A percentile compares a stretch with the other conserved stretches of the same genome.
These are phyloP conservation scores for Gymnopilus dilepis DNA, from an alignment of 768 basidiomycete species.

Conservation along the genomic window DNA sequence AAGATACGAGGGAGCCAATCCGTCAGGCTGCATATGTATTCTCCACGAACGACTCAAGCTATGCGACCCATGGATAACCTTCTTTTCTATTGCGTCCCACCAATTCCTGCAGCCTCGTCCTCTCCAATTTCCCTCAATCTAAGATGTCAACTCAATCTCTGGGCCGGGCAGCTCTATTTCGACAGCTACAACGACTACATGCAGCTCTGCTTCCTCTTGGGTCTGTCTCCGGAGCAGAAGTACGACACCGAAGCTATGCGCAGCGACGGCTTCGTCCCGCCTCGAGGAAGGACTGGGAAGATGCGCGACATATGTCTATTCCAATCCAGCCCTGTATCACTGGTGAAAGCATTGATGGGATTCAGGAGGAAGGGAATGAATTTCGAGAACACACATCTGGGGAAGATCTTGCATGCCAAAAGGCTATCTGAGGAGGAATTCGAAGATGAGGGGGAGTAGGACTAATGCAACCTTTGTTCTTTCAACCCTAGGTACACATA, in stretches of 20 bases:
- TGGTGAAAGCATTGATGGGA: conserved; percentile 38
- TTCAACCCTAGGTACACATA: too few species aligned
- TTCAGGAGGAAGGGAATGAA: conserved; percentile 44
- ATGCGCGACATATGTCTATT: conserved; percentile 32
- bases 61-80: too few species aligned
- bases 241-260: conserved; percentile 19
- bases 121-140: background rate
- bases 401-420: conserved; percentile 38
- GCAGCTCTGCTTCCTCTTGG: conserved; percentile 40
- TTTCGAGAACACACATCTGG: conserved; percentile 44
- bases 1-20: too few species aligned
- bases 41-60: too few species aligned
- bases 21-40: too few species aligned
- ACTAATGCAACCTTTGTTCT: too few species aligned
- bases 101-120: too few species aligned
- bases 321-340: conserved; percentile 37
- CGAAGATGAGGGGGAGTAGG: background rate
- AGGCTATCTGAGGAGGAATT: conserved; percentile 18
- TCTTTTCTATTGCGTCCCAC: too few species aligned
- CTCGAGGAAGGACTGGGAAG: conserved; percentile 23
- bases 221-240: conserved; percentile 31
- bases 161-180: conserved; percentile 51
- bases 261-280: conserved; percentile 37
- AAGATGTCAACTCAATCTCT: conserved; percentile 44
- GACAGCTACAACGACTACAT: conserved; percentile 36